Conservation (phyloP, 495 filamentous ascomycete species). For the Saxophila tyrrhenica region DNA sequence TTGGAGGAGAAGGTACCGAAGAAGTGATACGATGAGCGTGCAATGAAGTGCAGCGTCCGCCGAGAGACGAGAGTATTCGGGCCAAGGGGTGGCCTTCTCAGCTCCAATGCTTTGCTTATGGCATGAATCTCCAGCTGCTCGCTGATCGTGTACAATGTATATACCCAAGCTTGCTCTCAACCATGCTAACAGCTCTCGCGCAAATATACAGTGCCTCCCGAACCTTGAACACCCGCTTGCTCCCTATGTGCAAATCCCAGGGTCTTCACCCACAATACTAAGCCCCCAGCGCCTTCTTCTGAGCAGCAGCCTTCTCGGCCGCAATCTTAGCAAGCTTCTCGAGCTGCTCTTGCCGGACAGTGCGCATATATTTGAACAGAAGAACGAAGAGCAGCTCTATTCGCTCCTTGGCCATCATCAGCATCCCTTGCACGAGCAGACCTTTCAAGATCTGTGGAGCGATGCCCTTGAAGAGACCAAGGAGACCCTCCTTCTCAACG, state of each 20-base stretch:
- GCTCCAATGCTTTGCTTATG: not conserved
- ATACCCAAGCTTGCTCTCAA: not conserved
- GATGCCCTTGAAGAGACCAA: constrained; percentile 91
- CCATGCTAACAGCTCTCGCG: not conserved
- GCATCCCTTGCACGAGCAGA: constrained; percentile 79
- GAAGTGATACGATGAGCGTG: constrained; percentile 39
- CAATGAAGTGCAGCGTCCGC: no score
- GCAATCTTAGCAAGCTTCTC: constrained; percentile 51
- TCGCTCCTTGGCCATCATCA: constrained; percentile 99
- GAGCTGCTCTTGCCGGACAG: constrained; percentile 59
- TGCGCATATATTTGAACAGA: constrained; percentile 68
- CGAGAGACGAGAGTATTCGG: no score
- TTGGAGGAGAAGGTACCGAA: constrained; percentile 73
- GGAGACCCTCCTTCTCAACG: constrained; percentile 68
- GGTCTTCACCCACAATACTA: not conserved
- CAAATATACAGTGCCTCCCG: not conserved
- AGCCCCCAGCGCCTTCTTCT: not conserved
- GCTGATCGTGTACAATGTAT: not conserved
- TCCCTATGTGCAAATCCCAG: not conserved
- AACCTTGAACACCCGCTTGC: not conserved
- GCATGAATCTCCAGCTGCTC: not conserved
- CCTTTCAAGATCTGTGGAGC: constrained; percentile 90
- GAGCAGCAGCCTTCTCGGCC: constrained; percentile 25
- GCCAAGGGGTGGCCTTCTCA: not conserved
- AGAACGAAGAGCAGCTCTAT: constrained; percentile 85